A percentile compares a stretch with the other conserved stretches of the same genome.
These are phyloP conservation scores for Exserohilum rostratum DNA, from an alignment of 2,329 filamentous ascomycete genomes.

Conservation along the genomic window DNA sequence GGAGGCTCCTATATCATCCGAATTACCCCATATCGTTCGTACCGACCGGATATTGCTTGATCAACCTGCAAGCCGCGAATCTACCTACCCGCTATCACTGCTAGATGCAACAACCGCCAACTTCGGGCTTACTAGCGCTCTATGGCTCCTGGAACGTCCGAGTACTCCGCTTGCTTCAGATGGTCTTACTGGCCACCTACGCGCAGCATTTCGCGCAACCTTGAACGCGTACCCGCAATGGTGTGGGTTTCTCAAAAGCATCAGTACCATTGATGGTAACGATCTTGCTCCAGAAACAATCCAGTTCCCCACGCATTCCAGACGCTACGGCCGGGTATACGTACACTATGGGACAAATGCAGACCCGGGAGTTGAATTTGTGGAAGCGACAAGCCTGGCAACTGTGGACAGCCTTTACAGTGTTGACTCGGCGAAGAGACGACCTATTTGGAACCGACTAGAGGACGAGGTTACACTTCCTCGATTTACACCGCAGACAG, in stretches of 20 bases:
- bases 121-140: constrained; percentile 9
- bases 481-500: too few relatives aligned
- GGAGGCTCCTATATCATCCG: too few relatives aligned
- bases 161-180: too few relatives aligned
- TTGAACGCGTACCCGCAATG: constrained; percentile 13
- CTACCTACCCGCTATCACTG: constrained; percentile 13
- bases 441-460: constrained; percentile 2
- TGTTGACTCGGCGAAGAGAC: background rate
- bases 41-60: too few relatives aligned
- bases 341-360: constrained; percentile 1
- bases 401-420: background rate
- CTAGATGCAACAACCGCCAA: constrained; percentile 17
- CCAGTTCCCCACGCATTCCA: constrained; percentile 7
- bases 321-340: constrained; percentile 13
- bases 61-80: too few relatives aligned
- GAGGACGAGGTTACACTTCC: too few relatives aligned
- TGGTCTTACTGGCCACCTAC: background rate
- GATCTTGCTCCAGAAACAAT: background rate
- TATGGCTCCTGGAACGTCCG: constrained; percentile 10
- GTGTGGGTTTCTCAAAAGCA: constrained; percentile 5
- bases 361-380: constrained; percentile 8
- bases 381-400: constrained; percentile 4
- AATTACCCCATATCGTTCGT: too few relatives aligned
- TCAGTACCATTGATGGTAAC: background rate
- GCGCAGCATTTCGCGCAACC: constrained; percentile 5